phyloP scores from a whole-genome alignment of 1,139 yeast species.

The Sugiyamaella pinicola region DNA sequence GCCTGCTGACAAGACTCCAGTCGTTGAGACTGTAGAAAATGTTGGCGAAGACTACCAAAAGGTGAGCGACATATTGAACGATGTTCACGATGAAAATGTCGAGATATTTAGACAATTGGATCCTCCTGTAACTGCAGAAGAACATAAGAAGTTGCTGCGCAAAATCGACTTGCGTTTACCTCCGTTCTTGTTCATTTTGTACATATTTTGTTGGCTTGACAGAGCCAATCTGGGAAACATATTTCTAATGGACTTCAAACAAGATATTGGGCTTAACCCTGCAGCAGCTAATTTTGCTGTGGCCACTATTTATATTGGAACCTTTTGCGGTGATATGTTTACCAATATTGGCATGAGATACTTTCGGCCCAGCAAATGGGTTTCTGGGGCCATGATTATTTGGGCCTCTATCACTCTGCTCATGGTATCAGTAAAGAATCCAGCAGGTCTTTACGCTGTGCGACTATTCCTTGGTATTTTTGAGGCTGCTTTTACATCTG shows the following conservation, averaged over 20 bases:
- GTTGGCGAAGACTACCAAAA: conserved; percentile 10
- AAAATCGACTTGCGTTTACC: conserved; percentile 17
- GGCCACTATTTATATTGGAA: conserved; percentile 21
- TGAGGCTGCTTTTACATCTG: conserved; percentile 24
- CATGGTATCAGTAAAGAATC: conserved; percentile 26
- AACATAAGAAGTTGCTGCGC: conserved; percentile 16
- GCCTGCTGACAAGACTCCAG: conserved; percentile 7
- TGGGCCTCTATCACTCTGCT: conserved; percentile 50
- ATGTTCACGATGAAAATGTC: conserved; percentile 23
- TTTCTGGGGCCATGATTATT: conserved; percentile 45
- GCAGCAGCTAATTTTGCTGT: conserved; percentile 16
- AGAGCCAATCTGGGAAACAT: conserved; percentile 17
- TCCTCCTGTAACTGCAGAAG: conserved; percentile 22
- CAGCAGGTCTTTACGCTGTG: conserved; percentile 22
- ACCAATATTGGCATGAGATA: conserved; percentile 23
- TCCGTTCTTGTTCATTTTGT: conserved; percentile 16
- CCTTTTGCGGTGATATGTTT: conserved; percentile 21
- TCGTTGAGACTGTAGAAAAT: conserved; percentile 8
- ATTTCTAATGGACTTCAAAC: conserved; percentile 13
- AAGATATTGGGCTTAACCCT: conserved; percentile 13
- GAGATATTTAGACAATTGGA: conserved; percentile 19
- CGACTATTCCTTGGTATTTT: conserved; percentile 25
- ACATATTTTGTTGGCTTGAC: conserved; percentile 19
- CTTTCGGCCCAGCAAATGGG: conserved; percentile 20
- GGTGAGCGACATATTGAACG: conserved; percentile 21